Evolutionary conservation across 2,329 filamentous ascomycete genomes (phyloP).

Genomic region (Sclerotinia borealis): DNA sequence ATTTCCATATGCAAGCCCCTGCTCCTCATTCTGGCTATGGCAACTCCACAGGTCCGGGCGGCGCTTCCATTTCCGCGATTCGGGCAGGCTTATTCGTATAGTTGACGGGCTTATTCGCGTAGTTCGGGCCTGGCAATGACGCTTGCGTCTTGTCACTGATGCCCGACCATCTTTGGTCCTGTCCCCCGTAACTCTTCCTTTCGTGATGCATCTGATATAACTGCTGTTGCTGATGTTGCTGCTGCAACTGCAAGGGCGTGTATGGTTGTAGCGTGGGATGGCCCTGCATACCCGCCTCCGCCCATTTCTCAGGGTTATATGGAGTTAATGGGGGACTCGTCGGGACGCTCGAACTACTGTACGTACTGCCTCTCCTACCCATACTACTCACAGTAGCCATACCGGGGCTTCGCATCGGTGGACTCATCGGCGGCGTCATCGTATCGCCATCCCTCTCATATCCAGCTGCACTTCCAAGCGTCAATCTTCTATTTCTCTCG

Average conservation of each 20-base stretch:
- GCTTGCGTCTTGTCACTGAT: slow-evolving; percentile 1
- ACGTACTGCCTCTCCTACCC: not conserved
- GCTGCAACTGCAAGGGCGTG: not conserved
- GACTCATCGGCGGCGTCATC: slow-evolving; percentile 2
- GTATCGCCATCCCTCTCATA: not conserved
- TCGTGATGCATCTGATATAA: not conserved
- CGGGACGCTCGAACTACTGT: not conserved
- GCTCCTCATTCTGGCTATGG: not conserved
- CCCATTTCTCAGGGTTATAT: slow-evolving; percentile 10
- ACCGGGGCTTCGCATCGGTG: not conserved
- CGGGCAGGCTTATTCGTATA: not conserved
- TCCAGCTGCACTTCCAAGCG: not conserved
- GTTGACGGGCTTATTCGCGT: not conserved
- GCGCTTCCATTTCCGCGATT: slow-evolving; percentile 10
- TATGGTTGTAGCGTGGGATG: not conserved
- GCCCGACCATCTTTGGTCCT: not conserved
- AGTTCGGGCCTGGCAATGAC: not conserved
- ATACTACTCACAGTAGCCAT: not conserved
- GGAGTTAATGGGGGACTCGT: slow-evolving; percentile 1
- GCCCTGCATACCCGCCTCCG: not conserved
- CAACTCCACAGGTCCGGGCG: not conserved
- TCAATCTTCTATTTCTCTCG: not conserved
- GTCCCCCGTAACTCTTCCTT: slow-evolving; percentile 1
- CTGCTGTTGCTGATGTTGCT: not conserved
- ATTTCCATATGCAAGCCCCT: no score